A percentile compares a stretch with the other conserved stretches of the same genome.
Conservation (phyloP, 1,139 yeast genomes). For the Nakaseomyces kungkrabaensis region DNA sequence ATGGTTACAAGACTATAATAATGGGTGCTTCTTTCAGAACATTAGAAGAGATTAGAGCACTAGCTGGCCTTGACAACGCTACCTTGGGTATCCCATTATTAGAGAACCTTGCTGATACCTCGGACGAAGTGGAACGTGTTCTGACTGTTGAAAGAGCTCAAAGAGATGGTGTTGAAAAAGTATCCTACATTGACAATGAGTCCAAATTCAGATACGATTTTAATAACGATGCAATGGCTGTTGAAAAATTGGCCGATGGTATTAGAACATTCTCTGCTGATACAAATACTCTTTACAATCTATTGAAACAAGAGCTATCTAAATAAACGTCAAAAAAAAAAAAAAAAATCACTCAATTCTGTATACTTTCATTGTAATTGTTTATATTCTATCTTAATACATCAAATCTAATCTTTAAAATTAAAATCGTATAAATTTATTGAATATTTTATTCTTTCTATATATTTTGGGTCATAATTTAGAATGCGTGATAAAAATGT, state of each 20-base stretch:
- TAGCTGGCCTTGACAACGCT: conserved; percentile 93
- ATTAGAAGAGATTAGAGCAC: conserved; percentile 86
- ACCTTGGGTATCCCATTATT: conserved; percentile 88
- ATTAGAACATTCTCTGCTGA: conserved; percentile 94
- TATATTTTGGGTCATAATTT: not conserved
- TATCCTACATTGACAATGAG: conserved; percentile 74
- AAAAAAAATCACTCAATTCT: too few species aligned
- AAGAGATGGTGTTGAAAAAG: conserved; percentile 49
- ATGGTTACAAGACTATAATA: conserved; percentile 88
- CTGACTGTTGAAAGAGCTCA: conserved; percentile 54
- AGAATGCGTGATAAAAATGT: not conserved
- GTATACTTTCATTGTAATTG: not conserved
- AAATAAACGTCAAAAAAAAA: not conserved
- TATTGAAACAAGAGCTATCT: conserved; percentile 41
- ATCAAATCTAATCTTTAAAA: not conserved
- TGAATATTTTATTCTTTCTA: not conserved
- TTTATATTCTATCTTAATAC: not conserved
- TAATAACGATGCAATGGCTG: conserved; percentile 97
- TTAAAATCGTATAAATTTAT: too few species aligned
- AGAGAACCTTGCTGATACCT: conserved; percentile 75
- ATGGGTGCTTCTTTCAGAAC: conserved; percentile 99
- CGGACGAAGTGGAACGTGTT: conserved; percentile 65
- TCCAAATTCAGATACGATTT: conserved; percentile 78
- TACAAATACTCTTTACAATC: conserved; percentile 66
- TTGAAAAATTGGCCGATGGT: conserved; percentile 95